Conservation (phyloP, 371 early-diverging fungal species). For the Chytridium lagenaria region DNA sequence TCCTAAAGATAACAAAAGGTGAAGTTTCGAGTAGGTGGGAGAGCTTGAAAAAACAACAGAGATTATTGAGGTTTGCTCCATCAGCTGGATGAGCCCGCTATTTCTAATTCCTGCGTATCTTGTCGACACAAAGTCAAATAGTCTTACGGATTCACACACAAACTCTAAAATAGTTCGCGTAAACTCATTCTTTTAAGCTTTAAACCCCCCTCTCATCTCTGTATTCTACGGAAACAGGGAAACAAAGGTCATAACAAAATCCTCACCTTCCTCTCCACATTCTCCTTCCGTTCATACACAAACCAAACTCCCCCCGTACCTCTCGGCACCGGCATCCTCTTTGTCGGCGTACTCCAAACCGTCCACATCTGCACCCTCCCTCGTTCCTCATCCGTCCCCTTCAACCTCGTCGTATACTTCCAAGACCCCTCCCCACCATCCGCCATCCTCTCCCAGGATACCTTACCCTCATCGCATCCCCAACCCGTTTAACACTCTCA, state of each 20-base stretch:
- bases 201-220: background rate
- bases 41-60: too few species aligned
- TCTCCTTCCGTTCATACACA: constrained; percentile 15
- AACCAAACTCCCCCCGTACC: constrained; percentile 37
- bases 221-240: too few species aligned
- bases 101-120: too few species aligned
- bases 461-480: background rate
- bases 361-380: constrained; percentile 27
- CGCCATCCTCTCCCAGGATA: constrained; percentile 2
- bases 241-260: background rate
- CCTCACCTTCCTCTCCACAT: background rate
- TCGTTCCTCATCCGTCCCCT: constrained; percentile 17
- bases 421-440: constrained; percentile 29
- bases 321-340: constrained; percentile 24
- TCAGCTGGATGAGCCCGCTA: too few species aligned
- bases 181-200: background rate
- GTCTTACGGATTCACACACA: too few species aligned
- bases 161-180: background rate
- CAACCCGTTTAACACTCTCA: background rate
- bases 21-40: too few species aligned
- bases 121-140: too few species aligned
- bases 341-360: constrained; percentile 34
- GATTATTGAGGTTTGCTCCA: too few species aligned
- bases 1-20: too few species aligned
- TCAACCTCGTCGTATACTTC: constrained; percentile 28